Evolutionary conservation across 1,284 basidiomycete species (phyloP), one percentile per base, ranked within the genome.

Genomic region (Trichosporon inkin): DNA sequence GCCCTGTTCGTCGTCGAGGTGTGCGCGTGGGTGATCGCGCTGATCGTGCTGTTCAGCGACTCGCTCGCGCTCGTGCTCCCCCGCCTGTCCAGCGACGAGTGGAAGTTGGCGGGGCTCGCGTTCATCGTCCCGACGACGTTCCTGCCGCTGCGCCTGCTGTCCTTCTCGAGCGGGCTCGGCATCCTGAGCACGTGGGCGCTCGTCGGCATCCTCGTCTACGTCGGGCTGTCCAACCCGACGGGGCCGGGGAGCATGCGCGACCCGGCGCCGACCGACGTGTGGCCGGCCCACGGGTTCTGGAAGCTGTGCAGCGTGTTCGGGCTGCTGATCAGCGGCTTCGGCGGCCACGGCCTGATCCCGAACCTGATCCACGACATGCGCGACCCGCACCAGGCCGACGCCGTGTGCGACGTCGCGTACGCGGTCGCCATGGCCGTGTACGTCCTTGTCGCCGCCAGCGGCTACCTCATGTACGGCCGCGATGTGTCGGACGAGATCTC

Each of bases 401-500:
- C 61, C 32, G 66, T 74, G 5, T 70, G 71, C 44, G 71, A 78
- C 47, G 53, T 71, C 8, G 70, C 68, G 13, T 71, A 92, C 84
- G 69, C 82, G 14, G 82, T 88, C 41, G 86, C 92, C 2, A 92
- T 90, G 3, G 79, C 82, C 36, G 81, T 93, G n/a, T 95, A 94
- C 71, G 79, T 86, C 10, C 62, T 87, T 7, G 90, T 96, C 58
- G 92, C 89, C 14, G 84, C 85, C 60, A 85, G 85, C 37, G 93
- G 94, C 1, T 97, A 96, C 69, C 76, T 90, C 24, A 97, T 97
- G 93, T 95, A 92, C 76, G 92, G 92, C n/a, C 81, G 83, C 61
- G 69, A 79, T 55, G 90, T 95, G 56, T 85, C 84, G 67, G 90
- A 92, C 62, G 92, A 95, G 82, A 89, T 90, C 63, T 94, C 90